Conservation (phyloP, 768 basidiomycete species). For the Podaxis sp. region DNA sequence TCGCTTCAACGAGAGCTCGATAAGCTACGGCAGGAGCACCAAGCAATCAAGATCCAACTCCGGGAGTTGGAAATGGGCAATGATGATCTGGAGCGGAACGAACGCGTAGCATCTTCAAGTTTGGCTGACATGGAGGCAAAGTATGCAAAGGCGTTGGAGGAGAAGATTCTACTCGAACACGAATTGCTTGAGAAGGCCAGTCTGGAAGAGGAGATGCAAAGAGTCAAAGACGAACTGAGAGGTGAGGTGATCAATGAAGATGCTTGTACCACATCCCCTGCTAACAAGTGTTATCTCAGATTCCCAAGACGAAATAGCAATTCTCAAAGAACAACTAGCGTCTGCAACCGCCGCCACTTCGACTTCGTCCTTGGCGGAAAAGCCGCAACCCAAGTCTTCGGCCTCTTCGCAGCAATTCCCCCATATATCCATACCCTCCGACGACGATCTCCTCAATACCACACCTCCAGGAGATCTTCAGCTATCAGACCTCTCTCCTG, state of each 20-base stretch:
- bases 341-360: conserved; percentile 13
- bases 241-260: conserved; percentile 74
- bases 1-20: conserved; percentile 93
- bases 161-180: conserved; percentile 96
- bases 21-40: conserved; percentile 72
- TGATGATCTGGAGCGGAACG: conserved; percentile 94
- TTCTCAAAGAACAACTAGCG: conserved; percentile 73
- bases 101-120: conserved; percentile 82
- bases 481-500: conserved; percentile 54
- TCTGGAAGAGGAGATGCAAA: conserved; percentile 87
- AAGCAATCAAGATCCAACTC: conserved; percentile 68
- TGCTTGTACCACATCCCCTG: conserved; percentile 14
- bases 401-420: conserved; percentile 31
- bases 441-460: conserved; percentile 60
- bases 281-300: conserved; percentile 45
- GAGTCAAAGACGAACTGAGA: conserved; percentile 89
- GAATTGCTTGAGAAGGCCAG: conserved; percentile 90
- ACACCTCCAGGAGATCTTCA: conserved; percentile 61
- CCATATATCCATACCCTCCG: conserved; percentile 33
- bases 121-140: conserved; percentile 84
- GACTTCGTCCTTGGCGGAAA: conserved; percentile 18
- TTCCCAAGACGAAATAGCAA: conserved; percentile 79
- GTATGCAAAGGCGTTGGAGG: conserved; percentile 89
- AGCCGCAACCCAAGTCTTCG: conserved; percentile 22
- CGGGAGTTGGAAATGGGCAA: conserved; percentile 96